Evolutionary conservation across 1,284 basidiomycete species (phyloP).

Genomic region (Pascua guehoae): DNA sequence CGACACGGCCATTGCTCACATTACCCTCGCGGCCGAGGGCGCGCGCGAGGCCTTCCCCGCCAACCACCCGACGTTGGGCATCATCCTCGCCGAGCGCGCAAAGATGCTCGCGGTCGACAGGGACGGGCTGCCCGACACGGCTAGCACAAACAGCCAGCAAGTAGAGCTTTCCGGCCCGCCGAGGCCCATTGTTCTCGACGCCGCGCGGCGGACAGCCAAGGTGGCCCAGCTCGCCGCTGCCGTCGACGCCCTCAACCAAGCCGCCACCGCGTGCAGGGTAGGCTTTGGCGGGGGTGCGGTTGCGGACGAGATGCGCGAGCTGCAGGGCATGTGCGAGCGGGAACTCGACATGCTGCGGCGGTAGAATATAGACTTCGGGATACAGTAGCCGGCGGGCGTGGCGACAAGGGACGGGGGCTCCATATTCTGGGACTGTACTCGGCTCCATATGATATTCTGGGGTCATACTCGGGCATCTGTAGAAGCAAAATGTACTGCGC

Average conservation of each 20-base stretch:
- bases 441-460: no score
- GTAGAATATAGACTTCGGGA: not conserved
- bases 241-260: conserved; percentile 60
- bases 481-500: no score
- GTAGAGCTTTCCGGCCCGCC: not conserved
- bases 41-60: conserved; percentile 57
- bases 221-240: conserved; percentile 55
- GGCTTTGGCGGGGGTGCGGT: conserved; percentile 44
- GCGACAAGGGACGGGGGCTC: no score
- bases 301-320: not conserved
- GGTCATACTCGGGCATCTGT: no score
- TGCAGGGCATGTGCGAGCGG: conserved; percentile 1
- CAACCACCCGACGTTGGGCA: conserved; percentile 73
- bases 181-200: not conserved
- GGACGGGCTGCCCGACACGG: not conserved
- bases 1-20: conserved; percentile 54
- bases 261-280: conserved; percentile 47
- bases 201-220: not conserved
- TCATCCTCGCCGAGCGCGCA: conserved; percentile 73
- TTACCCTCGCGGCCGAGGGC: conserved; percentile 60
- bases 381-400: no score
- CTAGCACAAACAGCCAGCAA: not conserved
- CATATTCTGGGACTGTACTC: no score
- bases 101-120: conserved; percentile 60
- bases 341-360: conserved; percentile 12